phyloP scores from a whole-genome alignment of 2,329 filamentous ascomycete species.

The Cladosporium sp. region DNA sequence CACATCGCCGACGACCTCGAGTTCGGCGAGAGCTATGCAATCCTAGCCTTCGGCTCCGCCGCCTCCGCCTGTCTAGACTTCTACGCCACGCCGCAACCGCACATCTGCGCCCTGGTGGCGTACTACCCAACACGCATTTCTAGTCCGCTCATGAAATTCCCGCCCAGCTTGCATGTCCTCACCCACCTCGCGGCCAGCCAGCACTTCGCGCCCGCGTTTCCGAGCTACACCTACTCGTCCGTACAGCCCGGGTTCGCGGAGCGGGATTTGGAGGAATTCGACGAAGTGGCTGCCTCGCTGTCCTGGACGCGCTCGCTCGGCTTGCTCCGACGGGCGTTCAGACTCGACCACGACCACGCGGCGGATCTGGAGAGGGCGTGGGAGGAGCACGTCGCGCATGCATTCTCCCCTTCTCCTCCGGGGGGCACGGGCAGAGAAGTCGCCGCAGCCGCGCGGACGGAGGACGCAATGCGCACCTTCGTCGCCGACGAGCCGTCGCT shows the following conservation, averaged over 20 bases:
- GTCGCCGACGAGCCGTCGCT: slow-evolving; percentile 23
- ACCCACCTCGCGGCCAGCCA: slow-evolving; percentile 40
- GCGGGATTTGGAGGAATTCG: slow-evolving; percentile 34
- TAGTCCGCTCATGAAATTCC: slow-evolving; percentile 35
- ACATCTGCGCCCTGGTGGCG: slow-evolving; percentile 37
- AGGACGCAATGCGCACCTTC: too few relatives aligned
- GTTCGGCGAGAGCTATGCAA: slow-evolving; percentile 27
- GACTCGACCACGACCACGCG: slow-evolving; percentile 15
- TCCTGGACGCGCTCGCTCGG: slow-evolving; percentile 41
- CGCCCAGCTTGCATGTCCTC: slow-evolving; percentile 29
- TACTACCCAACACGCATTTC: slow-evolving; percentile 41
- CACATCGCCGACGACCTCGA: slow-evolving; percentile 37
- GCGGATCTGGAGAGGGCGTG: slow-evolving; percentile 33
- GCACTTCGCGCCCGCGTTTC: slow-evolving; percentile 34
- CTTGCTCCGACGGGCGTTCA: slow-evolving; percentile 30
- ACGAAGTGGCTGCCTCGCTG: slow-evolving; percentile 38
- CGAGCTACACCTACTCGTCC: slow-evolving; percentile 35
- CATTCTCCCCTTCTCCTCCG: too few relatives aligned
- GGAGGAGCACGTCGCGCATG: slow-evolving; percentile 29
- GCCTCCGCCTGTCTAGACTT: slow-evolving; percentile 37
- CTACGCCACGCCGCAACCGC: slow-evolving; percentile 38
- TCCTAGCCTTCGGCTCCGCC: slow-evolving; percentile 38
- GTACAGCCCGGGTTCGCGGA: slow-evolving; percentile 41
- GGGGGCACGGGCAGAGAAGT: slow-evolving; percentile 24
- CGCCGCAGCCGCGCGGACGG: slow-evolving; percentile 26